A percentile compares a stretch with the other conserved stretches of the same genome.
Conservation (phyloP, 2,329 filamentous ascomycete genomes). For the Xylaria multiplex region DNA sequence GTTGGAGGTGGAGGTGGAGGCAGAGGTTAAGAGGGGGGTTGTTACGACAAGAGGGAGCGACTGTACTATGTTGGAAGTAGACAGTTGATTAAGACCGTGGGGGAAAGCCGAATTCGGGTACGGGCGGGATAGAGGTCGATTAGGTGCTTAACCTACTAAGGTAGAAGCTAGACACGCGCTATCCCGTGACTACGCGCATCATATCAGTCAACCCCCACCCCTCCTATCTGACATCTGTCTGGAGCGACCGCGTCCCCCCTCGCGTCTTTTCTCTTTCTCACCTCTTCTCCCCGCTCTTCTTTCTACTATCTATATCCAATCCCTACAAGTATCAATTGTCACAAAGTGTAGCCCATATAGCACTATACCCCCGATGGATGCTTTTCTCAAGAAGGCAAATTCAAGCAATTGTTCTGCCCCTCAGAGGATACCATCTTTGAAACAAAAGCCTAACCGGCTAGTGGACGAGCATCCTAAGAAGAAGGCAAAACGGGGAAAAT, state of each 20-base stretch:
- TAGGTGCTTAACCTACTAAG: background rate
- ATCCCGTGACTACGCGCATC: conserved; percentile 45
- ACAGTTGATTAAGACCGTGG: background rate
- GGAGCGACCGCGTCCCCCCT: conserved; percentile 30
- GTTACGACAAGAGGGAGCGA: background rate
- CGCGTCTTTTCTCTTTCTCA: conserved; percentile 17
- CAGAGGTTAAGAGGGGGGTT: background rate
- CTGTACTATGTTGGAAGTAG: background rate
- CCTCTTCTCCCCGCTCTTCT: background rate
- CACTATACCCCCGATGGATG: conserved; percentile 44
- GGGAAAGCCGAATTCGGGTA: conserved; percentile 7
- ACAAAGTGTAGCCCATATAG: background rate
- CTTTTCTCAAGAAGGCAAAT: conserved; percentile 44
- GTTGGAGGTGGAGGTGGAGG: background rate
- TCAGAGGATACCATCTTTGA: conserved; percentile 24
- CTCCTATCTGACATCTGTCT: background rate
- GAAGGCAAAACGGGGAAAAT: conserved; percentile 48
- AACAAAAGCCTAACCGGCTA: conserved; percentile 21
- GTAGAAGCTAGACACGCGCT: conserved; percentile 25
- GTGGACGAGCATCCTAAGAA: conserved; percentile 50
- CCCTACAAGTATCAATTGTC: background rate
- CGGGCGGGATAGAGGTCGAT: conserved; percentile 3
- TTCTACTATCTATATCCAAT: background rate
- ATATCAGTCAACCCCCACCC: conserved; percentile 12
- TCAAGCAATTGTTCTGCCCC: conserved; percentile 17